These are phyloP conservation scores for Linnemannia hyalina DNA, from an alignment of 192 early-diverging fungal genomes.

Conservation along the genomic window DNA sequence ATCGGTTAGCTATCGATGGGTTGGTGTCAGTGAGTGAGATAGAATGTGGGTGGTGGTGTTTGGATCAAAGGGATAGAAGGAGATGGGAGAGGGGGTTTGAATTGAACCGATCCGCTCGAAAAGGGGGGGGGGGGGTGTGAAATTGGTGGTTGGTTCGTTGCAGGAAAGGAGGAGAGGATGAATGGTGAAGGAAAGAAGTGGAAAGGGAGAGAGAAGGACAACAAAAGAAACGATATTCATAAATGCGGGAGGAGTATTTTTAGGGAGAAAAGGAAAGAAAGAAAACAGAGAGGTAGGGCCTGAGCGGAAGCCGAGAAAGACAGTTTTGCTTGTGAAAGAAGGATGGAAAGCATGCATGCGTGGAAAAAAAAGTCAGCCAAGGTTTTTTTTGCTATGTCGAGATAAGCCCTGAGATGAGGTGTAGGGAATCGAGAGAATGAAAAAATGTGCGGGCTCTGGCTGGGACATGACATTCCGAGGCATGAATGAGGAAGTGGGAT, in stretches of 20 bases:
- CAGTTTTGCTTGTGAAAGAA: neutral
- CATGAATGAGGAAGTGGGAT: neutral
- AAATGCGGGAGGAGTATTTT: neutral
- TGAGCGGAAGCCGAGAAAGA: constrained; percentile 17
- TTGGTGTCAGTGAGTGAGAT: neutral
- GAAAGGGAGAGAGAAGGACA: neutral
- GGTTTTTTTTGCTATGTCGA: neutral
- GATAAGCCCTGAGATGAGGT: neutral
- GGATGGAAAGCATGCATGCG: neutral
- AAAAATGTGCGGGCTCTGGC: neutral
- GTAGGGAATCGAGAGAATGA: neutral
- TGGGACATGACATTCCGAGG: neutral
- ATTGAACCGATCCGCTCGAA: neutral
- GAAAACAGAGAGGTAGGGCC: neutral
- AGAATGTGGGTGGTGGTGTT: neutral
- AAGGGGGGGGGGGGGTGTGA: too few relatives aligned
- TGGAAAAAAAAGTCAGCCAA: neutral
- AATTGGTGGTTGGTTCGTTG: too few relatives aligned
- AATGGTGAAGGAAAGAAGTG: neutral
- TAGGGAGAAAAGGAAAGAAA: neutral
- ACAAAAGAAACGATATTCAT: constrained; percentile 1
- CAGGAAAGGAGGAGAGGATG: too few relatives aligned
- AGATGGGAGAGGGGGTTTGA: neutral
- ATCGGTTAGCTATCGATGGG: neutral
- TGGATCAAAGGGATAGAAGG: neutral